Evolutionary conservation across 257 asterid genomes (phyloP).

Genomic region (Anisodus acutangulus): DNA sequence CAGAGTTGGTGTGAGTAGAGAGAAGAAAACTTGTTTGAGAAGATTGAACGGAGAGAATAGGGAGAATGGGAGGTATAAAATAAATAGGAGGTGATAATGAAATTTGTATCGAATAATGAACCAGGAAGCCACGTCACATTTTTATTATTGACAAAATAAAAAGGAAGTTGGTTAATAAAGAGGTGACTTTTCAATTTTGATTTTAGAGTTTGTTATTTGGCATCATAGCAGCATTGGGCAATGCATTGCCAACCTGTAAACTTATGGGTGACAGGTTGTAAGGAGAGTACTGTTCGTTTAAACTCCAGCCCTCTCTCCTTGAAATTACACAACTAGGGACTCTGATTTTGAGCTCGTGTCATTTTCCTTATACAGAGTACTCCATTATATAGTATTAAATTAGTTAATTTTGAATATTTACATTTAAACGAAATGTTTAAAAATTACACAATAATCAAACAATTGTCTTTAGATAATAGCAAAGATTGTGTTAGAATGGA

Average conservation of each 20-base stretch:
- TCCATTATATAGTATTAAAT: not conserved
- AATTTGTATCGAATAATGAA: constrained; percentile 49
- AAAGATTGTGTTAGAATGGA: no score
- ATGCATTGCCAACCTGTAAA: constrained; percentile 64
- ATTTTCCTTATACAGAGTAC: not conserved
- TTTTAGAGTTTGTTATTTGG: constrained; percentile 11
- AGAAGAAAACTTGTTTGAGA: not conserved
- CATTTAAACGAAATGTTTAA: not conserved
- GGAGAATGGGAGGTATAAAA: not conserved
- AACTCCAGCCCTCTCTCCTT: not conserved
- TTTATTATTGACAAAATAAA: not conserved
- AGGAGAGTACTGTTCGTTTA: constrained; percentile 20
- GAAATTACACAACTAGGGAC: not conserved
- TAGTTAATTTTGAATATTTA: not conserved
- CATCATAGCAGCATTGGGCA: not conserved
- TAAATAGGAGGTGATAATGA: constrained; percentile 31
- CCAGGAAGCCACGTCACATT: constrained; percentile 60
- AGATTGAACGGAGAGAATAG: not conserved
- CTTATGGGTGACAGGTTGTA: constrained; percentile 66
- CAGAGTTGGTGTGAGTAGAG: not conserved
- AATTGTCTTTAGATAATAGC: no score
- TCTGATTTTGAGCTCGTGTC: not conserved
- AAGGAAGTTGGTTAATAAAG: not conserved
- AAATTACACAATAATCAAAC: no score
- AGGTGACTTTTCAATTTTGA: constrained; percentile 11